Conservation (phyloP, 2,329 filamentous ascomycete species). For the Taxawa tesnikishii region DNA sequence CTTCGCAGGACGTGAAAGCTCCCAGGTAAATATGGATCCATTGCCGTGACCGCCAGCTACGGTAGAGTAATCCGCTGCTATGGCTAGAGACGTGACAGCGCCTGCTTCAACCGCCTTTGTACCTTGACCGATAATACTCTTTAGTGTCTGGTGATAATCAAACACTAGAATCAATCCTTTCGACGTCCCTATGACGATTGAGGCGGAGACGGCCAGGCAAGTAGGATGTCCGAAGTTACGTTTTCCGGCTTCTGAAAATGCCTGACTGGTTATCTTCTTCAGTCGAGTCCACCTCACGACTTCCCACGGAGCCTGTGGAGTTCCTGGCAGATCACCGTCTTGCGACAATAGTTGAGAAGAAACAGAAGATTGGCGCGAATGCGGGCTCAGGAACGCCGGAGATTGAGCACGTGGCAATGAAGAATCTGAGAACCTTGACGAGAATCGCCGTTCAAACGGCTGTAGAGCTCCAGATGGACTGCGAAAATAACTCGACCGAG, state of each 20-base stretch:
- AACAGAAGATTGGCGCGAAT: constrained; percentile 71
- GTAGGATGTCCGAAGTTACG: constrained; percentile 88
- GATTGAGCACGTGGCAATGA: constrained; percentile 58
- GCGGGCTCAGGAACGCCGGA: constrained; percentile 58
- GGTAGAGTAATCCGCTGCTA: constrained; percentile 88
- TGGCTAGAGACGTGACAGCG: constrained; percentile 70
- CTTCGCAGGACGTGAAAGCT: constrained; percentile 65
- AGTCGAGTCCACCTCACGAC: constrained; percentile 93
- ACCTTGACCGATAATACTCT: constrained; percentile 83
- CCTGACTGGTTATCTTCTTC: constrained; percentile 75
- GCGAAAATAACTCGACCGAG: constrained; percentile 51
- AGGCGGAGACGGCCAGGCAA: constrained; percentile 75
- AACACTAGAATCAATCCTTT: constrained; percentile 93
- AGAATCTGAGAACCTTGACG: constrained; percentile 65
- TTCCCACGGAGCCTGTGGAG: constrained; percentile 78
- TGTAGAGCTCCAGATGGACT: constrained; percentile 71
- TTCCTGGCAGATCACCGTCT: constrained; percentile 37
- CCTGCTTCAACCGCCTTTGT: constrained; percentile 92
- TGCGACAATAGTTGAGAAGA: constrained; percentile 54
- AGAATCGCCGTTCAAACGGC: constrained; percentile 90
- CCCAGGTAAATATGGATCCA: constrained; percentile 95
- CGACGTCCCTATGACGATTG: constrained; percentile 81
- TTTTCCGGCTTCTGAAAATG: constrained; percentile 84
- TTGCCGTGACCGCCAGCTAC: constrained; percentile 81
- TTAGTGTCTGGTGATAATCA: constrained; percentile 92